phyloP scores from a whole-genome alignment of 371 early-diverging fungal species.

The Haplosporangium sp. region DNA sequence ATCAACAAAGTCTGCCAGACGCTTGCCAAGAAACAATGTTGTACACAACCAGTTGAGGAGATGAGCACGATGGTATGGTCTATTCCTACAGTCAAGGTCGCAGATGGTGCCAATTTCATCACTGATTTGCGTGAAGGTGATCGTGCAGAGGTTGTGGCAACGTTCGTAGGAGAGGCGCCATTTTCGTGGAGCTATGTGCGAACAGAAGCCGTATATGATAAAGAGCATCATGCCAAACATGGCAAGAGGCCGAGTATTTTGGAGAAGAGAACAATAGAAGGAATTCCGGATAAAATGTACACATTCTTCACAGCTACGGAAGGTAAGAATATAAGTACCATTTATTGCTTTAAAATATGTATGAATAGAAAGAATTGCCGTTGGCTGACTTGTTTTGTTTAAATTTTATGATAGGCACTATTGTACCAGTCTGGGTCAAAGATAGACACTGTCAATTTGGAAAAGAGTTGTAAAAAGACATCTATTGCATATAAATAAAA shows the following conservation, averaged over 20 bases:
- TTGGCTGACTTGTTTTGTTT: not conserved
- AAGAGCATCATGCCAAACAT: constrained; percentile 26
- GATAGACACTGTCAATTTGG: constrained; percentile 51
- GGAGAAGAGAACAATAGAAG: constrained; percentile 12
- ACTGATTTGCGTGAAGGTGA: constrained; percentile 45
- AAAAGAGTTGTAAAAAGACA: constrained; percentile 13
- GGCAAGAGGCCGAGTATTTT: constrained; percentile 17
- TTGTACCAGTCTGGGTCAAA: constrained; percentile 41
- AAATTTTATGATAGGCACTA: constrained; percentile 24
- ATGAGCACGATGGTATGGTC: constrained; percentile 39
- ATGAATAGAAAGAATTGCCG: not conserved
- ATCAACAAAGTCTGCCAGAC: constrained; percentile 45
- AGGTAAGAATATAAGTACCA: constrained; percentile 13
- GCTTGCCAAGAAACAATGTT: constrained; percentile 41
- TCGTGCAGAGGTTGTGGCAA: constrained; percentile 38
- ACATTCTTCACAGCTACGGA: constrained; percentile 35
- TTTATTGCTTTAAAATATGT: not conserved
- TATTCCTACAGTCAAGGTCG: constrained; percentile 44
- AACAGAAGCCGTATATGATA: constrained; percentile 36
- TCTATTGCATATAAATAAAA: no score
- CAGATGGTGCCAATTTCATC: constrained; percentile 29
- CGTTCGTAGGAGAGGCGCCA: constrained; percentile 47
- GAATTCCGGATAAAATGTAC: constrained; percentile 25
- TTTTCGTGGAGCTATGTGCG: constrained; percentile 44
- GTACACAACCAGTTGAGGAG: constrained; percentile 31